Percentiles rank a stretch among this genome's conserved stretches.
Conservation (phyloP, 345 rosid species). For the Euphorbia peplus region DNA sequence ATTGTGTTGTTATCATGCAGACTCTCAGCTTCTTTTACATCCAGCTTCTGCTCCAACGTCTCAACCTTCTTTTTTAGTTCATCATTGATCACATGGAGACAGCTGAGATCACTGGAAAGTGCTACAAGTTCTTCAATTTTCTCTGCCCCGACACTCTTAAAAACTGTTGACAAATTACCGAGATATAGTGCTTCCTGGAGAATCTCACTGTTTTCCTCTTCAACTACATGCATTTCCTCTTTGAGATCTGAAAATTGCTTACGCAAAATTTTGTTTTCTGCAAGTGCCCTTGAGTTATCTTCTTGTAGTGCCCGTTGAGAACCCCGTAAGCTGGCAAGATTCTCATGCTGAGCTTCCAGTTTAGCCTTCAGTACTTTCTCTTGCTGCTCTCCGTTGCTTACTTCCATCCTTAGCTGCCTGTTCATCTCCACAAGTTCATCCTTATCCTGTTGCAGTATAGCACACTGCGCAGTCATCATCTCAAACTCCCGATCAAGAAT, state of each 20-base stretch:
- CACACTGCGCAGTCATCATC: conserved; percentile 28
- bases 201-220: conserved; percentile 51
- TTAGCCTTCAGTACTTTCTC: conserved; percentile 41
- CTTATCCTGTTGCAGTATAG: conserved; percentile 45
- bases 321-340: conserved; percentile 48
- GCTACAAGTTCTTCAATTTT: conserved; percentile 50
- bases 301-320: conserved; percentile 45
- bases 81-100: conserved; percentile 33
- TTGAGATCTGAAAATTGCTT: conserved; percentile 44
- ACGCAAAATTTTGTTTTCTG: conserved; percentile 42
- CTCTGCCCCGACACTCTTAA: conserved; percentile 49
- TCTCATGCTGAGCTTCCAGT: conserved; percentile 35
- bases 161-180: conserved; percentile 46
- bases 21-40: conserved; percentile 46
- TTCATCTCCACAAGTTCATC: conserved; percentile 59
- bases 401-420: conserved; percentile 49
- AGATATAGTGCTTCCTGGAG: conserved; percentile 52
- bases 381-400: conserved; percentile 38
- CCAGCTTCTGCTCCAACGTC: conserved; percentile 45
- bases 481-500: conserved; percentile 41
- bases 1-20: conserved; percentile 40
- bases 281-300: conserved; percentile 45
- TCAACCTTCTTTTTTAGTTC: conserved; percentile 49
- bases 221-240: conserved; percentile 44
- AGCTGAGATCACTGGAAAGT: conserved; percentile 39